Evolutionary conservation across 495 filamentous ascomycete species (phyloP).

Genomic region (Schizothecium vesticola): DNA sequence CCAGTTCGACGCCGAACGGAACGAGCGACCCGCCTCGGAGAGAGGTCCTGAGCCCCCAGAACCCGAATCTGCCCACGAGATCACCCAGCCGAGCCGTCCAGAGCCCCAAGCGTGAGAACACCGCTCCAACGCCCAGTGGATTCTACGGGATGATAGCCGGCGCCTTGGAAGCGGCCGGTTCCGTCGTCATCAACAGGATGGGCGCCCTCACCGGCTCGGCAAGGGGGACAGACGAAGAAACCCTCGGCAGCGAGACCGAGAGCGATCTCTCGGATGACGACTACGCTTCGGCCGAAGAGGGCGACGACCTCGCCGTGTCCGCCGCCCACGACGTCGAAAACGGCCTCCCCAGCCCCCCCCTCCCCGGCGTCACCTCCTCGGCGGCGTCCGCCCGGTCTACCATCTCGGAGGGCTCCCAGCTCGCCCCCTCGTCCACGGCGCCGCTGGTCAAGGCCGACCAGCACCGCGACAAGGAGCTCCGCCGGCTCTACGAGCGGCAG

Average conservation of each 20-base stretch:
- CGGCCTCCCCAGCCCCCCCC: neutral
- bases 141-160: conserved; percentile 48
- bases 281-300: conserved; percentile 44
- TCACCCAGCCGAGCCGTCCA: neutral
- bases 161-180: conserved; percentile 39
- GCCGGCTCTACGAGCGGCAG: conserved; percentile 66
- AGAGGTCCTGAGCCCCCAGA: neutral
- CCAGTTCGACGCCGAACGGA: conserved; percentile 1
- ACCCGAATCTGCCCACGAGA: neutral
- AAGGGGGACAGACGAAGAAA: conserved; percentile 15
- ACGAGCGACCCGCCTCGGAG: conserved; percentile 16
- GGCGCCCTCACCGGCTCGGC: conserved; percentile 26
- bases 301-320: conserved; percentile 1
- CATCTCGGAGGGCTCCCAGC: conserved; percentile 15
- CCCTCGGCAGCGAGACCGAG: conserved; percentile 2
- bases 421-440: neutral
- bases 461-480: conserved; percentile 67
- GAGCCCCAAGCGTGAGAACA: conserved; percentile 20
- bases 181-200: conserved; percentile 35
- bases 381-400: conserved; percentile 25
- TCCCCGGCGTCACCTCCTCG: conserved; percentile 18
- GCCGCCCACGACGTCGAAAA: neutral
- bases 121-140: conserved; percentile 35
- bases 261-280: conserved; percentile 32
- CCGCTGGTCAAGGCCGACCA: conserved; percentile 12